Percentiles rank a stretch among this genome's conserved stretches.
These are phyloP conservation scores for Curvularia hawaiiensis DNA, from an alignment of 2,329 filamentous ascomycete species.

Conservation along the genomic window DNA sequence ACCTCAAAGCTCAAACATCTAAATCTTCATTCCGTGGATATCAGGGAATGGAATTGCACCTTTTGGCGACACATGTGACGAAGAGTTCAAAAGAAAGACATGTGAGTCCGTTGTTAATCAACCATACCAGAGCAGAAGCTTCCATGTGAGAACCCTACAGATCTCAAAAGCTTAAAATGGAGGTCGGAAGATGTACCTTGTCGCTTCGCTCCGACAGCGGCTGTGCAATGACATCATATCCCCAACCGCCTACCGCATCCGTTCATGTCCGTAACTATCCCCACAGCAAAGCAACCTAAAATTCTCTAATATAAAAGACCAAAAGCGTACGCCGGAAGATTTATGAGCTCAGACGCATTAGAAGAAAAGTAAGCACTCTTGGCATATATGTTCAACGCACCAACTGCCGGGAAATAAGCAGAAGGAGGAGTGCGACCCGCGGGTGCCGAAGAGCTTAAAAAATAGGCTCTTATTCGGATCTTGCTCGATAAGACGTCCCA, in stretches of 20 bases:
- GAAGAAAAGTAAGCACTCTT: background rate
- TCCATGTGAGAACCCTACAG: background rate
- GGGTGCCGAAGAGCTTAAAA: background rate
- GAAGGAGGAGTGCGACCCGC: background rate
- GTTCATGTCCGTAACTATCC: background rate
- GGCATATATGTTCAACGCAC: background rate
- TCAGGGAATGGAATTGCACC: background rate
- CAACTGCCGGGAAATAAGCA: background rate
- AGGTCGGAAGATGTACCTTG: background rate
- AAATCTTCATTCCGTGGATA: background rate
- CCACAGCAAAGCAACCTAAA: background rate
- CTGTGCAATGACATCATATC: background rate
- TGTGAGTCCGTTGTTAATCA: background rate
- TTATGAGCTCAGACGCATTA: background rate
- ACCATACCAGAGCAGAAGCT: background rate
- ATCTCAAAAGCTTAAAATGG: background rate
- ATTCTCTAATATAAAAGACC: background rate
- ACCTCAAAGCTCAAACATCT: no score
- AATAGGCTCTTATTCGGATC: no score
- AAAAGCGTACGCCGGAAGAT: background rate
- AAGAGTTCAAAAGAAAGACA: background rate
- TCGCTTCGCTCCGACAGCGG: background rate
- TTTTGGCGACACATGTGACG: background rate
- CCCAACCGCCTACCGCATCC: background rate
- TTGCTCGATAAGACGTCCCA: no score